Evolutionary conservation across 352 stramenopile species (phyloP), one percentile per base, ranked within the genome.

Genomic region (Phytophthora rubi): DNA sequence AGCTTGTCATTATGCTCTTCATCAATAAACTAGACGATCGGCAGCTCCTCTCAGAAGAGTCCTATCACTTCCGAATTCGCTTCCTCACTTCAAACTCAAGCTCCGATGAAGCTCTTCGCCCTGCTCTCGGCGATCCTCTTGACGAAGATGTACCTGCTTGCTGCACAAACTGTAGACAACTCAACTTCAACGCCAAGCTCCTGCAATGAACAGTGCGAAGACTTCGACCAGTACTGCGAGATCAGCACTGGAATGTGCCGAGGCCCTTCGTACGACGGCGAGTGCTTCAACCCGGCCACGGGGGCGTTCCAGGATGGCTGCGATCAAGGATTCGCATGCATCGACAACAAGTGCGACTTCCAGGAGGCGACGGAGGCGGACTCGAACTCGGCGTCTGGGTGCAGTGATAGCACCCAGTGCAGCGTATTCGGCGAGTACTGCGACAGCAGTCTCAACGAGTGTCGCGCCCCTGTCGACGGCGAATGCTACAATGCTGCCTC

Each of bases 171-270:
- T 3, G 10, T 47, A 3, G 37, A 61, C 21, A 65, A 56, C 49
- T 65, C 48, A 3, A 49, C 64, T 56, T 56, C 33, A 10, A 35
- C 12, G 4, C n/a, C 37, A 7, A 52, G 21, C 9, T 23, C 56
- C 13, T 77, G 70, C 59, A 44, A 61, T 16, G 6, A 61, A 45
- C 9, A 49, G 16, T 83, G 76, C 10, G 58, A 73, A 10, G 35
- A 12, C 4, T 30, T 62, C 16, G 68, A 70, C 48, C 62, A 80
- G 57, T 77, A 73, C 65, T 83, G 76, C 54, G 72, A 77, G 7
- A 28, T 32, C 52, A 62, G 32, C 35, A 67, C 56, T 30, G 57
- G 65, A 8, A 39, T 48, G 28, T 67, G 56, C 12, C 65, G 65
- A 4, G 65, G 58, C 4, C 58, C 65, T 26, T 59, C 18, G 21